Base-by-base conservation (phyloP, 257 asterid genomes). In the Nemophila menziesii region DNA sequence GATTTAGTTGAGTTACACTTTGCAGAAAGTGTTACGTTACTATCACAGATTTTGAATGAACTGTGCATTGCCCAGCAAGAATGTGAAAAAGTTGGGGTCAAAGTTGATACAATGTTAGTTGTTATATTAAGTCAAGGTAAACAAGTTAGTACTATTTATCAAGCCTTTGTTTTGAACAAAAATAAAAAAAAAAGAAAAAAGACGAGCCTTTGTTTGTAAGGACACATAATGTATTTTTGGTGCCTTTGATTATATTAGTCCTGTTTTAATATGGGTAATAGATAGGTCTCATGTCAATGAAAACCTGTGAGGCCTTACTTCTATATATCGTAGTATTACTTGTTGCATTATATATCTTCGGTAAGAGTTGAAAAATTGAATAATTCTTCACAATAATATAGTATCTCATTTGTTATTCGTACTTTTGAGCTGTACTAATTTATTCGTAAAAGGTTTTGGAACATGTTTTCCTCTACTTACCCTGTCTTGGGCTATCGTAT, bases 301-400 rank as follows among this genome's bases (percentile, higher is more conserved):
- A n/a, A n/a, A 55, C 53, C 33, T 36, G 17, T 7, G 27, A 34
- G 55, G 39, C 66, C 48, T 40, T 52, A 50, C 46, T 54, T 55
- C 52, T 62, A 63, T 58, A 58, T 39, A 33, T 16, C 0, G 1
- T 40, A 40, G 4, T 40, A 17, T 23, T 22, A 36, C 36, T 13
- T 55, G 43, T 39, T 24, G 47, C 33, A 27, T 11, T 24, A 38
- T 27, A 36, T 44, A 15, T 17, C 22, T 48, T 39, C 10, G 43
- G 55, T 57, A 55, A 55, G 22, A 14, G 52, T 40, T 49, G 43
- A 46, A 44, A 11, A 20, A 42, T 27, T 13, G 46, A 8, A 60
- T 7, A 15, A 20, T 33, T 51, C 50, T 39, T 51, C 27, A 2
- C 29, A 7, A 27, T 17, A 18, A 17, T 18, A 10, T 17, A n/a